phyloP scores from a whole-genome alignment of 2,329 filamentous ascomycete genomes.

The Fusarium ramigenum region DNA sequence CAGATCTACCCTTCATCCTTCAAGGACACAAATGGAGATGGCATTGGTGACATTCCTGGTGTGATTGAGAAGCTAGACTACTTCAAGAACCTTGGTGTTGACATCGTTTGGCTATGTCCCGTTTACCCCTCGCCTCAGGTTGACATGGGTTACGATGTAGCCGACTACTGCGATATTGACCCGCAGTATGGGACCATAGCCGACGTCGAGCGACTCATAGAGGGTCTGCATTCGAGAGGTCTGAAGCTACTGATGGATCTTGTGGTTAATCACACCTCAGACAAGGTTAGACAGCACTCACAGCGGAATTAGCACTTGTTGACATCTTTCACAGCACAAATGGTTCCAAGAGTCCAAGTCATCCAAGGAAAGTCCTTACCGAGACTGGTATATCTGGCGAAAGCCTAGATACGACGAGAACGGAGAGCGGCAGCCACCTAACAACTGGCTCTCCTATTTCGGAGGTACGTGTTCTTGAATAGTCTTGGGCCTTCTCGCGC shows the following conservation, averaged over 20 bases:
- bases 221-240: constrained; percentile 65
- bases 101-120: constrained; percentile 74
- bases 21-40: constrained; percentile 65
- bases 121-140: constrained; percentile 70
- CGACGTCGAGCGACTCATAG: constrained; percentile 70
- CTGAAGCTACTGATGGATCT: constrained; percentile 79
- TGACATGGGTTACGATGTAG: constrained; percentile 78
- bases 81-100: constrained; percentile 67
- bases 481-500: constrained; percentile 58
- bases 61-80: constrained; percentile 70
- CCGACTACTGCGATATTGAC: constrained; percentile 72
- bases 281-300: constrained; percentile 5
- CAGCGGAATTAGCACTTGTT: neutral
- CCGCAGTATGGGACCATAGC: constrained; percentile 72
- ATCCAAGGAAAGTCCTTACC: constrained; percentile 66
- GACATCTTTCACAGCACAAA: constrained; percentile 5
- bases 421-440: constrained; percentile 70
- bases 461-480: constrained; percentile 45
- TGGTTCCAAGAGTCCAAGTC: constrained; percentile 71
- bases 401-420: constrained; percentile 58
- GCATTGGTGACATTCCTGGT: constrained; percentile 69
- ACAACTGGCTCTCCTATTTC: constrained; percentile 72
- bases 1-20: constrained; percentile 66
- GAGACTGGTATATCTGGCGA: constrained; percentile 70
- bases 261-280: constrained; percentile 80